phyloP scores from a whole-genome alignment of 2,329 filamentous ascomycete genomes.

The Penicillium carneum region DNA sequence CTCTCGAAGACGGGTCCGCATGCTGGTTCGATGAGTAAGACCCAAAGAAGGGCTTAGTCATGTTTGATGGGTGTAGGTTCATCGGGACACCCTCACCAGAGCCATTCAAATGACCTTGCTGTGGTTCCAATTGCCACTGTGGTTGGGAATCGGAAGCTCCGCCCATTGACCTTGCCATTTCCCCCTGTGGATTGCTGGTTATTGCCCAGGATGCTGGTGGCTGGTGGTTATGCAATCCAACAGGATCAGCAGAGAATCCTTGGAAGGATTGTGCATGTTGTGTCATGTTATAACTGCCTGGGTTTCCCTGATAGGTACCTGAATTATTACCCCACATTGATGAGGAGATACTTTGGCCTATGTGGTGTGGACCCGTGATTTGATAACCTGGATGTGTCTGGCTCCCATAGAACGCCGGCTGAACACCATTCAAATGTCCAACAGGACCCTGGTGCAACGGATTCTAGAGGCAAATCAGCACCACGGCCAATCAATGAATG shows the following conservation, averaged over 20 bases:
- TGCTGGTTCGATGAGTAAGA: constrained; percentile 18
- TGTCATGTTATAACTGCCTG: constrained; percentile 11
- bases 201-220: constrained; percentile 4
- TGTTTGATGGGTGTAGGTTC: constrained; percentile 6
- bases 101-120: constrained; percentile 2
- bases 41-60: constrained; percentile 16
- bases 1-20: constrained; percentile 9
- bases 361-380: constrained; percentile 9
- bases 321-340: constrained; percentile 4
- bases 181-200: background rate
- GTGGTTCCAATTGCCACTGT: constrained; percentile 27
- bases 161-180: background rate
- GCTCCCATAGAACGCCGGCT: constrained; percentile 6
- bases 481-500: background rate
- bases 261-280: constrained; percentile 14
- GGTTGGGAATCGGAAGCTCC: constrained; percentile 13
- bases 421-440: background rate
- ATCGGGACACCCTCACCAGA: background rate
- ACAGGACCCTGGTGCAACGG: background rate
- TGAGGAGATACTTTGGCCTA: constrained; percentile 1
- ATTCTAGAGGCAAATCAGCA: constrained; percentile 12
- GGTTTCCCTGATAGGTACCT: constrained; percentile 3
- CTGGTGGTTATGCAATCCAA: constrained; percentile 9
- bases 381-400: constrained; percentile 12
- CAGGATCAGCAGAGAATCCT: constrained; percentile 4